A percentile compares a stretch with the other conserved stretches of the same genome.
These are phyloP conservation scores for Lichtheimia corymbifera DNA, from an alignment of 371 early-diverging fungal genomes.

Conservation along the genomic window DNA sequence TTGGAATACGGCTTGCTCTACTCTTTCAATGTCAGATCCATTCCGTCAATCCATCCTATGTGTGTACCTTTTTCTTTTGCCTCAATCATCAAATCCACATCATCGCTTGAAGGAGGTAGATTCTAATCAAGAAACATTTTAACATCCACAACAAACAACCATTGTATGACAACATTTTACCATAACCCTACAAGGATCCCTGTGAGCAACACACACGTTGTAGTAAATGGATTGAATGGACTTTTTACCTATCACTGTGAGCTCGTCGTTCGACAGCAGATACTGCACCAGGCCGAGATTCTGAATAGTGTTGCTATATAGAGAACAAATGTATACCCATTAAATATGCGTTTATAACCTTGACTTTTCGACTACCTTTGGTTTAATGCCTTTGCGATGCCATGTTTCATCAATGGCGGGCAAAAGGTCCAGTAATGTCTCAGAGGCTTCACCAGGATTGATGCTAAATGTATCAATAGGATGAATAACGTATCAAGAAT, in stretches of 20 bases:
- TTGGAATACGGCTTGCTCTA: constrained; percentile 53
- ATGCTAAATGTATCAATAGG: constrained; percentile 20
- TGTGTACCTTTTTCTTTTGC: constrained; percentile 54
- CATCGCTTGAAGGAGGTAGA: constrained; percentile 48
- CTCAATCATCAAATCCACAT: constrained; percentile 60
- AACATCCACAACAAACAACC: background rate
- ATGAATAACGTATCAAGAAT: background rate
- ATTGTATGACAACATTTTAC: background rate
- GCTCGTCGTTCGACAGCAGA: constrained; percentile 41
- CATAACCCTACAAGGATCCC: background rate
- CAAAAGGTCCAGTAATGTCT: constrained; percentile 22
- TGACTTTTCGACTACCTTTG: constrained; percentile 29
- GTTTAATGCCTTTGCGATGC: constrained; percentile 42
- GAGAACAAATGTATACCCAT: background rate
- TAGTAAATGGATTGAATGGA: background rate
- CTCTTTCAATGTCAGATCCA: background rate
- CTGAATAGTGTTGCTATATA: constrained; percentile 53
- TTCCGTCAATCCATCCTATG: background rate
- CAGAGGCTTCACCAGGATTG: constrained; percentile 30
- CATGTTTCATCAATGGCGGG: constrained; percentile 44
- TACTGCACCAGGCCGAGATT: constrained; percentile 40
- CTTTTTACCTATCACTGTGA: constrained; percentile 38
- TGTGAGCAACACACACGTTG: too few relatives aligned
- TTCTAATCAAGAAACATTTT: constrained; percentile 7
- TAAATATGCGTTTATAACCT: too few relatives aligned